Base-by-base conservation (phyloP, 2,329 filamentous ascomycete genomes). In the Colletotrichum australisinense region DNA sequence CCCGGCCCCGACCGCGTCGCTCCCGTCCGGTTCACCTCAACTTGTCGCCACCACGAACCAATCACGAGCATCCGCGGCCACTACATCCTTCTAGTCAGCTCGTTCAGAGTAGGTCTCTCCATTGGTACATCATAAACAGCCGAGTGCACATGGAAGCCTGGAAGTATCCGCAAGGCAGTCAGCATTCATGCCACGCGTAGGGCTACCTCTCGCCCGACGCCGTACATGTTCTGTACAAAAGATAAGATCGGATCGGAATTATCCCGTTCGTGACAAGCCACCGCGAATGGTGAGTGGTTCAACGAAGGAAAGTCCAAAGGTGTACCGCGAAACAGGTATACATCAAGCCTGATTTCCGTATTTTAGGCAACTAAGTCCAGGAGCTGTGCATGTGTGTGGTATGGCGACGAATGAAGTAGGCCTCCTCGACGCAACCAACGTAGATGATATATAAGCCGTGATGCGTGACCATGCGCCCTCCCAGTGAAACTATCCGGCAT, bases 191-290 rank as follows among this genome's bases (percentile, higher is more conserved):
- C 59, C 65, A 58, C 58, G 5, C 38, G 49, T 24, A 30, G 14
- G 26, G 38, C 38, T 49, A n/a, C 19, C 16, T 49, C 19, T 52
- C 24, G 57, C 52, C 69, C 56, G 57, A 57, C 35, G 19, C 30
- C 42, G 64, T 30, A 53, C 32, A 4, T 19, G 16, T 22, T 19
- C n/a, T 2, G 42, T 1, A 1, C 4, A 26, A 26, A 19, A 52
- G n/a, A 38, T 64, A 56, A 73, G 53, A 64, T 59, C 70, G 70
- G 69, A 14, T 6, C 19, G 38, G 22, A 26, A 58, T 69, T 22
- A 12, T 26, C 22, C 65, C 65, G 56, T 22, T 7, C 22, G 16
- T 63, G 42, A 49, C 19, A 49, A 11, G 16, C 42, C 42, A 49
- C 16, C 16, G 19, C 42, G 19, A 9, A 19, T 19, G 8, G 42